Percentiles rank a stretch among this genome's conserved stretches.
Conservation (phyloP, 176 grass and related monocot genomes). For the Oryza rufipogon region DNA sequence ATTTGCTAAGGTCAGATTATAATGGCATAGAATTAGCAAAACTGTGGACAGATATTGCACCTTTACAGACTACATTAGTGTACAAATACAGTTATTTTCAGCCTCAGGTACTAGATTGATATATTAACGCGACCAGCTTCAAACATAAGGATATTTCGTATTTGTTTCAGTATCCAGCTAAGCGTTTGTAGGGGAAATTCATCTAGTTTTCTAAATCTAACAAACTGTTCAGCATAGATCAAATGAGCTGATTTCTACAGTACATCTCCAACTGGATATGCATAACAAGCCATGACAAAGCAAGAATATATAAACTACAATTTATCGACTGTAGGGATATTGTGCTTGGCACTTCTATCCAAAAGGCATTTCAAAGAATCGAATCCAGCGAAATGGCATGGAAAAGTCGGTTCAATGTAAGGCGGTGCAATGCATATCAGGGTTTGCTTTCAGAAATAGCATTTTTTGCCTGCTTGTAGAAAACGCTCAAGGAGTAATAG, state of each 20-base stretch:
- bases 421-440: background rate
- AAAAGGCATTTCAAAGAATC: background rate
- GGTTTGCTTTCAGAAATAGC: background rate
- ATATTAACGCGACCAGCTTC: background rate
- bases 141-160: background rate
- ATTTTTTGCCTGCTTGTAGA: background rate
- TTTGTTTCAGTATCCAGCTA: background rate
- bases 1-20: background rate
- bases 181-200: background rate
- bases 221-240: background rate
- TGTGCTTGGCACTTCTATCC: background rate
- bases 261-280: constrained; percentile 31
- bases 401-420: constrained; percentile 24
- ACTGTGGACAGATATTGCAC: no score
- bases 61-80: no score
- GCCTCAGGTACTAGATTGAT: no score
- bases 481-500: background rate
- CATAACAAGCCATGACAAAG: constrained; percentile 12
- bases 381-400: background rate
- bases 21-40: no score
- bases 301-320: constrained; percentile 13
- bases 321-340: background rate
- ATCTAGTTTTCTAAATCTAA: constrained; percentile 9
- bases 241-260: background rate
- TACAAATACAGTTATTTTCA: background rate